Conservation (phyloP, 169 alveolate species). For the Theileria parva region DNA sequence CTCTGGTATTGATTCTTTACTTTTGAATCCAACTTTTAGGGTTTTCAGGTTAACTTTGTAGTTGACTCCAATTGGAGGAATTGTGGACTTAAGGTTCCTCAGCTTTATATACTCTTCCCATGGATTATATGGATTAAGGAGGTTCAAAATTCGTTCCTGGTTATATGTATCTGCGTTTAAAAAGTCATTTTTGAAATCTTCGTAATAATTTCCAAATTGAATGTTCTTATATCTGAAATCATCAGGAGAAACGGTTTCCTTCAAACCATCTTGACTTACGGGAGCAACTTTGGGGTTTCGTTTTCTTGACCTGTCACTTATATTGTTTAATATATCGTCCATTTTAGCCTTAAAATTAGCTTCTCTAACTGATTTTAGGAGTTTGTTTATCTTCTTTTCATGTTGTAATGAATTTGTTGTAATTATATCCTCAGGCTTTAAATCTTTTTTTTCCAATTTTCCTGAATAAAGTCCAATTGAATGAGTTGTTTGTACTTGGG, state of each 20-base stretch:
- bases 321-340: background rate
- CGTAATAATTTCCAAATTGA: constrained; percentile 1
- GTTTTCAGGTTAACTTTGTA: constrained; percentile 20
- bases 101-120: constrained; percentile 57
- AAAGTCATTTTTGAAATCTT: constrained; percentile 1
- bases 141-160: constrained; percentile 32
- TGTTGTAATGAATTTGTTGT: background rate
- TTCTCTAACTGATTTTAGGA: constrained; percentile 13
- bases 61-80: constrained; percentile 21
- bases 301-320: background rate
- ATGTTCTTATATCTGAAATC: constrained; percentile 15
- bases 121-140: constrained; percentile 56
- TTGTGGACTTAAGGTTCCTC: constrained; percentile 1
- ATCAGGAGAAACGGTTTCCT: background rate
- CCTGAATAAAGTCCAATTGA: constrained; percentile 12
- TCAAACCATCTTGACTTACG: background rate
- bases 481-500: constrained; percentile 17
- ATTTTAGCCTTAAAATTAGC: constrained; percentile 11
- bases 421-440: constrained; percentile 31
- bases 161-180: constrained; percentile 19
- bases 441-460: background rate
- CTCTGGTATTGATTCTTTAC: background rate
- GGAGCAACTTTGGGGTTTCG: background rate
- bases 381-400: background rate
- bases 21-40: background rate